Evolutionary conservation across 768 basidiomycete genomes (phyloP).

Genomic region (Suillus cothurnatus): DNA sequence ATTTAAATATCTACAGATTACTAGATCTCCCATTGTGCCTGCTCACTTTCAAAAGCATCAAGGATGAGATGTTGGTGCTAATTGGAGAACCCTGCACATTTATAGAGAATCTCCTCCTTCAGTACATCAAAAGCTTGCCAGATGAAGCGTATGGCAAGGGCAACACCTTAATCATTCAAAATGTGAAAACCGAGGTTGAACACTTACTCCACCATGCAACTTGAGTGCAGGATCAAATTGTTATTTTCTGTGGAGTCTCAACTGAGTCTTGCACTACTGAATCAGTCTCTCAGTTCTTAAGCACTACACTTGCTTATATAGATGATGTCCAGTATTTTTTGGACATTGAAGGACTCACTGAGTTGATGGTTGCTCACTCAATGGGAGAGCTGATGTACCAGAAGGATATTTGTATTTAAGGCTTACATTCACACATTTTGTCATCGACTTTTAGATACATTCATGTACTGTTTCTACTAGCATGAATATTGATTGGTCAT

Average conservation of each 20-base stretch:
- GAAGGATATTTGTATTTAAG: neutral
- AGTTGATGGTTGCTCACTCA: neutral
- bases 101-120: neutral
- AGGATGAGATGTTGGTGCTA: neutral
- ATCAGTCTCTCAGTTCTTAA: neutral
- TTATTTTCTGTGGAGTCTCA: neutral
- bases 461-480: too few species aligned
- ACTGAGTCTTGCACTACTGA: neutral
- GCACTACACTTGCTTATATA: neutral
- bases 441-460: too few species aligned
- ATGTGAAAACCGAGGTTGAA: neutral
- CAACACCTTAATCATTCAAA: neutral
- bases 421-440: neutral
- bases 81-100: neutral
- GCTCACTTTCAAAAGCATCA: neutral
- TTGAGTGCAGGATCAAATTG: neutral
- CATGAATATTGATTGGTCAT: too few species aligned
- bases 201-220: neutral
- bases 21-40: neutral
- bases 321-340: neutral
- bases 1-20: neutral
- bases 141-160: neutral
- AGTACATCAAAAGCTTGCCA: neutral
- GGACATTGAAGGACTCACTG: neutral
- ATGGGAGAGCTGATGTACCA: neutral